phyloP scores from a whole-genome alignment of 208 protist species.

The Crithidia sp. region DNA sequence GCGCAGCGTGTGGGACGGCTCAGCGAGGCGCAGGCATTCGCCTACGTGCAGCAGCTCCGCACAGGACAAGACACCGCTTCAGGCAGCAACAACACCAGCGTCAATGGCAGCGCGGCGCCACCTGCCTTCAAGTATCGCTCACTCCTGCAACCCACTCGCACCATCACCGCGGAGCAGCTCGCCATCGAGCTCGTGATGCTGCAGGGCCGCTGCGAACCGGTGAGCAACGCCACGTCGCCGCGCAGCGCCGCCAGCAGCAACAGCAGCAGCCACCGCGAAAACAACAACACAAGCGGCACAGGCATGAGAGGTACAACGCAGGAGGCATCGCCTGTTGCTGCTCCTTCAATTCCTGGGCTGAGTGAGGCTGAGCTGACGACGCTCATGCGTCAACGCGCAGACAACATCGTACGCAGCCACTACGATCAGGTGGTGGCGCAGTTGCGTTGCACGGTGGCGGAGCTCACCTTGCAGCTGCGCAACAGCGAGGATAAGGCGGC shows the following conservation, averaged over 20 bases:
- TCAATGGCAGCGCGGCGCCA: not conserved
- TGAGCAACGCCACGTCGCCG: constrained; percentile 2
- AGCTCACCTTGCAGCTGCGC: constrained; percentile 30
- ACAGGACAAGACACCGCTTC: not conserved
- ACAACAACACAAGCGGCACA: not conserved
- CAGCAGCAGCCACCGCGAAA: not conserved
- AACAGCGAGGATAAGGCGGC: constrained; percentile 37
- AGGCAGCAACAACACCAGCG: not conserved
- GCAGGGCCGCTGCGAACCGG: constrained; percentile 7
- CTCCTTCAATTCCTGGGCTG: not conserved
- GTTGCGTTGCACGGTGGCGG: constrained; percentile 34
- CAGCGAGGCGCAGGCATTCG: constrained; percentile 45
- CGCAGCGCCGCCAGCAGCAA: not conserved
- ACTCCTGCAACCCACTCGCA: constrained; percentile 31
- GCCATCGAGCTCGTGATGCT: constrained; percentile 69
- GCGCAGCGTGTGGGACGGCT: constrained; percentile 21
- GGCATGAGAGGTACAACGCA: too few species aligned
- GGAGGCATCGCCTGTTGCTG: too few species aligned
- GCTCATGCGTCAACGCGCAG: constrained; percentile 22
- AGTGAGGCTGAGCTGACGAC: constrained; percentile 17
- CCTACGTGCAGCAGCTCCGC: constrained; percentile 45
- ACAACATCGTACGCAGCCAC: constrained; percentile 19
- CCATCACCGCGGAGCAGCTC: constrained; percentile 68
- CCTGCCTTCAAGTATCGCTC: constrained; percentile 38
- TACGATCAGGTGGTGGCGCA: constrained; percentile 28